A percentile compares a stretch with the other conserved stretches of the same genome.
Conservation (phyloP, 1,139 yeast genomes). For the Pichia sp. region DNA sequence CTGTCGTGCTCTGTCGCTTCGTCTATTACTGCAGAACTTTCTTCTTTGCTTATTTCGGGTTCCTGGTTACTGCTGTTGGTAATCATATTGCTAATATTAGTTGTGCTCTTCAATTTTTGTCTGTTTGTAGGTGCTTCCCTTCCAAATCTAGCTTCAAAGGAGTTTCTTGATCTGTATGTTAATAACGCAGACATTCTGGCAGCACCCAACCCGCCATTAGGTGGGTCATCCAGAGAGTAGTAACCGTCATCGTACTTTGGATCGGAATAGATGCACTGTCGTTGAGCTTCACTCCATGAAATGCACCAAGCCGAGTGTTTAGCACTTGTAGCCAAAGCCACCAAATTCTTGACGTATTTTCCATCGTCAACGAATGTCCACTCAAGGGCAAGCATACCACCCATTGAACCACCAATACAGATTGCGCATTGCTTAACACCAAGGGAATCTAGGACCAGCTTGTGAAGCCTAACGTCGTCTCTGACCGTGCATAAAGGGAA, state of each 20-base stretch:
- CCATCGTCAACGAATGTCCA: slow-evolving; percentile 59
- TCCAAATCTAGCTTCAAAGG: slow-evolving; percentile 88
- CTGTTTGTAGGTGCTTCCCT: slow-evolving; percentile 48
- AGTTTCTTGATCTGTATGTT: slow-evolving; percentile 87
- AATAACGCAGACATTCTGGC: slow-evolving; percentile 96
- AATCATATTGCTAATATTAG: background rate
- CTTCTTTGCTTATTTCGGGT: slow-evolving; percentile 13
- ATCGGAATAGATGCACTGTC: slow-evolving; percentile 92
- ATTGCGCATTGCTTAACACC: slow-evolving; percentile 75
- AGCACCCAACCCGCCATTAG: slow-evolving; percentile 83
- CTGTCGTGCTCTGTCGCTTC: slow-evolving; percentile 21
- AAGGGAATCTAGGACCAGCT: slow-evolving; percentile 59
- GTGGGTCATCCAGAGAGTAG: slow-evolving; percentile 71
- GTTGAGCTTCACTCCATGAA: slow-evolving; percentile 97
- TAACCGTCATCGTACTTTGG: slow-evolving; percentile 91
- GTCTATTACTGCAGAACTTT: slow-evolving; percentile 19
- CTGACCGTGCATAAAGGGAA: slow-evolving; percentile 89
- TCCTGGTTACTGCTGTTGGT: background rate
- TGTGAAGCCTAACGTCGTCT: slow-evolving; percentile 82
- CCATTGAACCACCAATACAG: slow-evolving; percentile 97
- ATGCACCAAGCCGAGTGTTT: slow-evolving; percentile 98
- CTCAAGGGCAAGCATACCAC: slow-evolving; percentile 95
- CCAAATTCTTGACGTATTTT: slow-evolving; percentile 64
- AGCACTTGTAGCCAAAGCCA: slow-evolving; percentile 92
- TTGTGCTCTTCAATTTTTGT: slow-evolving; percentile 24